Evolutionary conservation across 805 yeast species (phyloP).

Genomic region (Zygosaccharomyces rouxii): DNA sequence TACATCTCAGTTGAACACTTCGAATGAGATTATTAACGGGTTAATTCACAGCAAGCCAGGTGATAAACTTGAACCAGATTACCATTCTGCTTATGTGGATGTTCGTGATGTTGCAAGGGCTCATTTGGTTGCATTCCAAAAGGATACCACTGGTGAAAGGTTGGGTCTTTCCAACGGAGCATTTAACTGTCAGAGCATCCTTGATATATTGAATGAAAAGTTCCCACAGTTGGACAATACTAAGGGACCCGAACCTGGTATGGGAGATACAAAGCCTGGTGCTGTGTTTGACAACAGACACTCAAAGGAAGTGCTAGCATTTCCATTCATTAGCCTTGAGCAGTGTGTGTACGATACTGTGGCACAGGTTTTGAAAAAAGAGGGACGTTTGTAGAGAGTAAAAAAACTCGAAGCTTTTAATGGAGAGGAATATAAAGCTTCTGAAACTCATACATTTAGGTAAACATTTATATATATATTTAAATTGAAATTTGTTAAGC

Average conservation of each 20-base stretch:
- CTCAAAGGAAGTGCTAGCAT: constrained; percentile 24
- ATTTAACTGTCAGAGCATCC: constrained; percentile 27
- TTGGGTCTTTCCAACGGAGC: constrained; percentile 27
- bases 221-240: constrained; percentile 46
- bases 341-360: constrained; percentile 23
- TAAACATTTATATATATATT: no score
- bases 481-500: no score
- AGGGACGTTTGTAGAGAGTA: constrained; percentile 1
- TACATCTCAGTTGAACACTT: constrained; percentile 36
- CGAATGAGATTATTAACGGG: constrained; percentile 34
- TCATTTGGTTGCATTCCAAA: constrained; percentile 49
- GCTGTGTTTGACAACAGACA: constrained; percentile 14
- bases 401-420: no score
- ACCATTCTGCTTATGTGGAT: constrained; percentile 39
- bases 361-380: constrained; percentile 21
- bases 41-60: constrained; percentile 30
- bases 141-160: constrained; percentile 36
- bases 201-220: constrained; percentile 33
- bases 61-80: constrained; percentile 23
- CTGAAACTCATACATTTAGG: no score
- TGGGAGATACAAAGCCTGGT: constrained; percentile 1
- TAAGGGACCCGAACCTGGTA: constrained; percentile 35
- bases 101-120: constrained; percentile 61
- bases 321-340: constrained; percentile 19
- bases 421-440: no score